Base-by-base conservation (phyloP, 192 early-diverging fungal species). In the Umbelopsis sp. region DNA sequence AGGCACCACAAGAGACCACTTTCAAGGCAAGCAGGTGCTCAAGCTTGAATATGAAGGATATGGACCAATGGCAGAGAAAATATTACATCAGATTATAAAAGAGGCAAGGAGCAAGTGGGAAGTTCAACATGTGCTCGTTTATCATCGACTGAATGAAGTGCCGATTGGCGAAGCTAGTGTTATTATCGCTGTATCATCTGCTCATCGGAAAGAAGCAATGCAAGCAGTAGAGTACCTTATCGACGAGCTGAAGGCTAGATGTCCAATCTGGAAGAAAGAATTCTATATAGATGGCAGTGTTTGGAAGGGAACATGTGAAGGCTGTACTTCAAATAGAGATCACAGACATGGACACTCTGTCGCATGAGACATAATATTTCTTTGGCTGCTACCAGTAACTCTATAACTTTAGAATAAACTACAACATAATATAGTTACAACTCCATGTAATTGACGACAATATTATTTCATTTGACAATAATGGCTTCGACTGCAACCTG, bases 261-360 rank as follows among this genome's bases (percentile, higher is more conserved):
- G 92, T 65, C 95, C 95, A 4, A 93, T 98, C 44, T 98, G 97
- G 97, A 98, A 98, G 73, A 93, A 93, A 75, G 97, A 98, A 76
- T 71, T 92, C 2, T 92, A 97, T 71, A 84, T 84, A 12, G 94
- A 94, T 71, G 96, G 94, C 2, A 88, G 88, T 47, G 41, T 77
- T 7, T 81, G 79, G 79, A 81, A 81, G 72, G 74, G 77, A 2
- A 24, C 69, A 14, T 78, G 77, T 41, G 50, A 67, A 52, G 65
- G 59, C 85, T 85, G 73, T 96, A 94, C 69, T 91, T 86, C 95
- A 94, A 96, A 53, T 95, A 77, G 26, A 93, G 96, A 68, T 85
- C 86, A 24, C 94, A 94, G 38, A 75, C 83, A 80, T 94, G 96
- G 31, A 88, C 87, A 76, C 94, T 95, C 11, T 95, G 84, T 69